Evolutionary conservation across 768 basidiomycete genomes (phyloP).

Genomic region (Goffeauzyma gilvescens): DNA sequence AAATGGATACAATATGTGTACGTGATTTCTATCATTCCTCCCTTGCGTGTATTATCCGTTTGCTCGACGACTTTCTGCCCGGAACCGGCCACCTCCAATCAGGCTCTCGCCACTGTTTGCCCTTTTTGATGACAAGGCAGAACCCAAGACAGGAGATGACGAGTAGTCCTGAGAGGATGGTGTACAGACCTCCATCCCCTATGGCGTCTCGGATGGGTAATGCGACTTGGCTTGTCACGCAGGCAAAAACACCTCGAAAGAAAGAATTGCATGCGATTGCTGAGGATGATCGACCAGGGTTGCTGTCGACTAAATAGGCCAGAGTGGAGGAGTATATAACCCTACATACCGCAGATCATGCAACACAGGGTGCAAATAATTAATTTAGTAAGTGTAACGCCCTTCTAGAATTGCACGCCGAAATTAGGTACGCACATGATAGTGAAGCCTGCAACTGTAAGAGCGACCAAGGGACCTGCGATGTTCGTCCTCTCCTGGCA

Average conservation of each 20-base stretch:
- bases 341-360: conserved; percentile 29
- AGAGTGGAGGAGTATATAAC: conserved; percentile 51
- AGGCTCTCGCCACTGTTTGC: conserved; percentile 9
- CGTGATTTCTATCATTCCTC: too few species aligned
- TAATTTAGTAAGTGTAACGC: too few species aligned
- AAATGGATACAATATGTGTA: too few species aligned
- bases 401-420: too few species aligned
- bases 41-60: too few species aligned
- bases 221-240: conserved; percentile 51
- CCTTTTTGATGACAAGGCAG: conserved; percentile 38
- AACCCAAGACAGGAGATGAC: conserved; percentile 41
- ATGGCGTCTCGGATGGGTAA: conserved; percentile 54
- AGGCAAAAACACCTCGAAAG: conserved; percentile 52
- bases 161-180: conserved; percentile 45
- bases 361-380: not conserved
- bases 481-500: conserved; percentile 46
- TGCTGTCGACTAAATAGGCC: conserved; percentile 73
- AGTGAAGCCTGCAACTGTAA: conserved; percentile 57
- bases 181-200: conserved; percentile 66
- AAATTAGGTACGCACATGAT: conserved; percentile 41
- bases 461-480: conserved; percentile 48
- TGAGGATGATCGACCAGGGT: conserved; percentile 55
- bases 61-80: too few species aligned
- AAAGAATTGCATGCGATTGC: conserved; percentile 56
- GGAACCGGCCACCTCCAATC: conserved; percentile 5